Evolutionary conservation across 2,329 filamentous ascomycete species (phyloP).

Genomic region (Penicillium rolfsii): DNA sequence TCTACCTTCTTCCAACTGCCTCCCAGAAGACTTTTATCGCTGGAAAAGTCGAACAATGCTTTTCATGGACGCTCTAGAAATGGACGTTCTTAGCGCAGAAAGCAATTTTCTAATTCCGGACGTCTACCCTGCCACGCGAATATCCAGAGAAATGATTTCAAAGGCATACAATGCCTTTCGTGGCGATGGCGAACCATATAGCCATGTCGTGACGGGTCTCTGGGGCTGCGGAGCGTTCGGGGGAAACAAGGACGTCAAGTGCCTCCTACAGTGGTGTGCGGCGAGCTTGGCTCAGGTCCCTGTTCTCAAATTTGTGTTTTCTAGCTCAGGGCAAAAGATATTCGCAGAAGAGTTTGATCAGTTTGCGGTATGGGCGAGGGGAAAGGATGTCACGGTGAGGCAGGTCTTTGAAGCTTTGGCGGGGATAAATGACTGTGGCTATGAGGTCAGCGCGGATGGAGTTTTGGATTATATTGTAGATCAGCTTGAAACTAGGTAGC

Average conservation of each 20-base stretch:
- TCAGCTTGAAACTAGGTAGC: not conserved
- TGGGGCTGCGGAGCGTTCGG: slow-evolving; percentile 2
- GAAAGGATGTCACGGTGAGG: not conserved
- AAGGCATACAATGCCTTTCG: slow-evolving; percentile 3
- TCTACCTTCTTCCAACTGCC: not conserved
- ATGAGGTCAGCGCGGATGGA: not conserved
- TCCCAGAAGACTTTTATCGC: not conserved
- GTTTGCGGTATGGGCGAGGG: not conserved
- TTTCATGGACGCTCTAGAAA: slow-evolving; percentile 4
- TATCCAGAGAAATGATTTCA: not conserved
- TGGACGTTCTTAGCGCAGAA: not conserved
- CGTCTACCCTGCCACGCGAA: not conserved
- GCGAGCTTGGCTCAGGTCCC: not conserved
- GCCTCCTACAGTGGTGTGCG: not conserved
- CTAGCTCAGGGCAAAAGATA: not conserved
- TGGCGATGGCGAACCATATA: not conserved
- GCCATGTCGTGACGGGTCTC: not conserved
- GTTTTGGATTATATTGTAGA: not conserved
- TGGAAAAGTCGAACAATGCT: not conserved
- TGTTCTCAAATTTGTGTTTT: not conserved
- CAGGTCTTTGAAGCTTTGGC: not conserved
- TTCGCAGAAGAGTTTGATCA: not conserved
- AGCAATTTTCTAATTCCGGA: not conserved
- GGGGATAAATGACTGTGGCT: not conserved
- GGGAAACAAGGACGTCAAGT: slow-evolving; percentile 4